Evolutionary conservation across 78 protist genomes (phyloP), one percentile per base, ranked within the genome.

Genomic region (Polysphondylium violaceum): DNA sequence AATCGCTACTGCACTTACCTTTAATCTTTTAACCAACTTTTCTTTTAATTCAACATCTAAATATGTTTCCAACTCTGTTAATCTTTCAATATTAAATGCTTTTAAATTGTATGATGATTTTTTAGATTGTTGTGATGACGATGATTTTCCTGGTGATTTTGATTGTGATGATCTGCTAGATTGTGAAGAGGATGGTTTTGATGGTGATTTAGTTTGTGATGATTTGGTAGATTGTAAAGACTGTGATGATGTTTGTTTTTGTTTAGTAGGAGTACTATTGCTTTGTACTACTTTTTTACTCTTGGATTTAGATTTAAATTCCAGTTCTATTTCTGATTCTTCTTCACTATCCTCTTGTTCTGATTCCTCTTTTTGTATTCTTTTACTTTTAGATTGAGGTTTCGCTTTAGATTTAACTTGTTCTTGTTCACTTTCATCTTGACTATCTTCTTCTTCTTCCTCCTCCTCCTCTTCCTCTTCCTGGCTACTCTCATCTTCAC

Each of bases 1-100:
- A 19, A 43, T 31, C 12, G 29, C 41, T 9, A 12, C 12, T 1
- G 11, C 29, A 40, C 69, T 31, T 58, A 83, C 91, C 41, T 41
- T 83, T 83, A 83, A 83, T 69, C 91, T 83, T 23, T 83, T 83
- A n/a, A 83, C 59, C 14, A 83, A 21, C 27, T 83, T 83, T 31
- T 50, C 63, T 33, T 44, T 50, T 72, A 33, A 17, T 47, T 47
- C 53, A 14, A 17, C 29, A 50, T 36, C 2, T 55, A 72, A 27
- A 51, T 72, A 55, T 19, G 44, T 2, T 11, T 72, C 63, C 27
- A 41, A 72, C 7, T 36, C 43, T 36, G n/a, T 63, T 50, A 72
- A 72, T 72, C 51, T 72, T 17, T 72, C 78, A 31, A 51, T 35
- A 17, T 72, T 50, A 17, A 50, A 25, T 51, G 78, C 58, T 51